Percentiles rank a stretch among this genome's conserved stretches.
phyloP scores from a whole-genome alignment of 2,329 filamentous ascomycete genomes.

The Fusarium albosuccineum region DNA sequence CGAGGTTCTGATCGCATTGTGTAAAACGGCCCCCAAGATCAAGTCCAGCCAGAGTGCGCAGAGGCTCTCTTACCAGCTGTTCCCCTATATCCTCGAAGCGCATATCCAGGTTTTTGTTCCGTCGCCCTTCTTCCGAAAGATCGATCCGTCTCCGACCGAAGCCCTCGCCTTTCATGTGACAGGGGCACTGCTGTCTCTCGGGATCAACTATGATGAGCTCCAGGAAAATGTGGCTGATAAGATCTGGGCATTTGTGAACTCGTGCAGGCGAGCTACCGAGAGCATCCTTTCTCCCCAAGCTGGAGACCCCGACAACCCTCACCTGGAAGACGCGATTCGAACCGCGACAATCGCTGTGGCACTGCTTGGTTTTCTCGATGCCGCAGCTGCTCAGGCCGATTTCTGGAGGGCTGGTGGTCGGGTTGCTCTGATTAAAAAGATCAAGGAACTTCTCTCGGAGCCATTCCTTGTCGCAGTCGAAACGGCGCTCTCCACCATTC shows the following conservation, averaged over 20 bases:
- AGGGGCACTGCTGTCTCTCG: slow-evolving; percentile 83
- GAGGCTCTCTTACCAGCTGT: slow-evolving; percentile 81
- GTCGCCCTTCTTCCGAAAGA: slow-evolving; percentile 84
- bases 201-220: slow-evolving; percentile 77
- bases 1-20: slow-evolving; percentile 90
- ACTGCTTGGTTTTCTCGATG: slow-evolving; percentile 90
- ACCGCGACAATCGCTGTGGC: slow-evolving; percentile 85
- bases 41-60: slow-evolving; percentile 79
- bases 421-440: slow-evolving; percentile 76
- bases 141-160: slow-evolving; percentile 92
- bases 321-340: slow-evolving; percentile 74
- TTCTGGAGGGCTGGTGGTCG: slow-evolving; percentile 86
- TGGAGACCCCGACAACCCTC: slow-evolving; percentile 68
- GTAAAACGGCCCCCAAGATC: slow-evolving; percentile 86
- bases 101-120: slow-evolving; percentile 82
- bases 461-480: slow-evolving; percentile 88
- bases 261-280: slow-evolving; percentile 74
- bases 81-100: slow-evolving; percentile 87
- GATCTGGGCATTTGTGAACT: slow-evolving; percentile 78
- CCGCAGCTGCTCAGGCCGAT: slow-evolving; percentile 79
- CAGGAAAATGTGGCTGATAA: slow-evolving; percentile 74
- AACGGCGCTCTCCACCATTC: slow-evolving; percentile 89
- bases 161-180: slow-evolving; percentile 83
- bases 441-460: slow-evolving; percentile 83
- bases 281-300: slow-evolving; percentile 65